A percentile compares a stretch with the other conserved stretches of the same genome.
Evolutionary conservation across 2,329 filamentous ascomycete genomes (phyloP).

Genomic region (Trichoderma sp.): DNA sequence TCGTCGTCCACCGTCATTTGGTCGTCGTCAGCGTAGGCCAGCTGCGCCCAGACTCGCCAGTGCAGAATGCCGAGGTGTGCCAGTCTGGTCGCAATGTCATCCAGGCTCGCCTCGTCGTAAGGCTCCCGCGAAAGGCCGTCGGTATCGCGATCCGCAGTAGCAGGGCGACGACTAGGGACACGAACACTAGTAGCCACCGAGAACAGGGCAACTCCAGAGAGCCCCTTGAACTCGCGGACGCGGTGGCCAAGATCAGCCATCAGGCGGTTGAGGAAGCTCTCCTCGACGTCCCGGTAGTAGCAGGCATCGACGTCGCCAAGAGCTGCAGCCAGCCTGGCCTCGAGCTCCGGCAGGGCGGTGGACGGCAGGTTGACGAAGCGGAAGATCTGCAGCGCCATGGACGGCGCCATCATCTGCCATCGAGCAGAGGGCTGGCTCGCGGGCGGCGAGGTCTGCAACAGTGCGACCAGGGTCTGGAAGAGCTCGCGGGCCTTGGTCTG

Average conservation of each 20-base stretch:
- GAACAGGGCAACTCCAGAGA: conserved; percentile 58
- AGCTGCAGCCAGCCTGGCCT: conserved; percentile 51
- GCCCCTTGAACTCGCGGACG: conserved; percentile 55
- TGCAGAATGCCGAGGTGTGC: conserved; percentile 84
- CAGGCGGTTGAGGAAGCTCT: conserved; percentile 52
- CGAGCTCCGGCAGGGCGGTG: conserved; percentile 52
- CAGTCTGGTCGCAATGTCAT: conserved; percentile 74
- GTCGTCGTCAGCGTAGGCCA: conserved; percentile 64
- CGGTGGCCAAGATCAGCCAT: conserved; percentile 52
- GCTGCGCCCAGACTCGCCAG: conserved; percentile 82
- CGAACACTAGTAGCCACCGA: conserved; percentile 58
- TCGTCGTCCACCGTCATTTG: conserved; percentile 40
- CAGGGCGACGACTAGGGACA: conserved; percentile 43
- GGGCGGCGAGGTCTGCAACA: conserved; percentile 55
- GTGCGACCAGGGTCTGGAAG: conserved; percentile 56
- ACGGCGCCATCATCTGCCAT: conserved; percentile 57
- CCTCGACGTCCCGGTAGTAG: conserved; percentile 53
- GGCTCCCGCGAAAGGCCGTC: conserved; percentile 45
- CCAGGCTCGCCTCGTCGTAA: conserved; percentile 57
- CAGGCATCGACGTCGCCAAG: conserved; percentile 49
- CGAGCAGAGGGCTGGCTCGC: conserved; percentile 48
- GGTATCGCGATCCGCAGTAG: conserved; percentile 42
- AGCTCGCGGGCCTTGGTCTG: conserved; percentile 51
- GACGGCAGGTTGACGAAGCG: conserved; percentile 56
- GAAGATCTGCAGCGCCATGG: conserved; percentile 61